Evolutionary conservation across 2,329 filamentous ascomycete species (phyloP), one percentile per base, ranked within the genome.

Genomic region (Fonsecaea monophora): DNA sequence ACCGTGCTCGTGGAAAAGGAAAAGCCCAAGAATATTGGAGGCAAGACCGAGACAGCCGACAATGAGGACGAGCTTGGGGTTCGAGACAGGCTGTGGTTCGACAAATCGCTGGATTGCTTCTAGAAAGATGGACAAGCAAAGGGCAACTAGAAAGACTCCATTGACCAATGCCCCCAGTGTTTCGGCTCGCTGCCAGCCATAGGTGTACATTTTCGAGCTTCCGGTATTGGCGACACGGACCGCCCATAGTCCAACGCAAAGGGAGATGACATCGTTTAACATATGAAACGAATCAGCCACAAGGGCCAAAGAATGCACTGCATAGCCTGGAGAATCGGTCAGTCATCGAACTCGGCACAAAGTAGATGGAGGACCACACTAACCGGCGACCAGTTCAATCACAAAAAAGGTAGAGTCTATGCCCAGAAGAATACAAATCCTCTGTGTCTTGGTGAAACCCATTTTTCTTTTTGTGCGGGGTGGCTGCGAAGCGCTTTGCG

Each of bases 211-310:
- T 74, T 96, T 94, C 8, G 93, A 96, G 0, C 90, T 91, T 71
- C 89, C 91, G 75, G 91, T 89, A 77, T 91, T 91, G 32, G 94
- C 92, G 59, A 96, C 91, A 69, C 90, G 92, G 62, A 99, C 95
- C 61, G 95, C 95, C 94, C 95, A 99, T 48, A 98, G 81, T 71
- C 95, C 95, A 69, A 99, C 94, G 64, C 90, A 86, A 13, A 99
- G 83, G 1, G 95, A 98, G 68, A 99, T 90, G 73, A 99, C 95
- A 86, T 99, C 95, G 83, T 99, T 99, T 68, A 99, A 85, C 95
- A 99, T 99, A 81, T 99, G 95, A 79, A 99, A 99, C 67, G 95
- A 93, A 82, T 99, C 95, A 62, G 95, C 95, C 76, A 96, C 93
- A 66, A 99, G 86, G 42, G 95, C 95, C 73, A 99, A 86, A 18